These are phyloP conservation scores for Gossypioides kirkii DNA, from an alignment of 345 rosid species.

Conservation along the genomic window DNA sequence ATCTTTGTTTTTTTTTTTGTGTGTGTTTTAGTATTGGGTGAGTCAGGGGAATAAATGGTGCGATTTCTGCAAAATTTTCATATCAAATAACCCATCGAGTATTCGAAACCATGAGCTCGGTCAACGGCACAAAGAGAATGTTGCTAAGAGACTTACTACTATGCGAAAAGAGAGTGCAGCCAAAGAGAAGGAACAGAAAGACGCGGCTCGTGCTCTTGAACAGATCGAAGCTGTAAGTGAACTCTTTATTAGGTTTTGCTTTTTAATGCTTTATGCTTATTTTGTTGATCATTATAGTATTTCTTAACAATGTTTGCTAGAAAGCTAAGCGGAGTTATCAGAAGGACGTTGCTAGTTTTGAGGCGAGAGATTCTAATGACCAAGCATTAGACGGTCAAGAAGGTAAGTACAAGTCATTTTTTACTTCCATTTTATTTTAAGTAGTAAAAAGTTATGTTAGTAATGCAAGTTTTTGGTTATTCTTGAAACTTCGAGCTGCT, in stretches of 20 bases:
- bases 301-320: slow-evolving; percentile 32
- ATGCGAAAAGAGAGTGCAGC: slow-evolving; percentile 77
- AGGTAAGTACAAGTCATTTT: slow-evolving; percentile 35
- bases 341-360: slow-evolving; percentile 65
- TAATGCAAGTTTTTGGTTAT: neutral
- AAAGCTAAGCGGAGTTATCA: slow-evolving; percentile 95
- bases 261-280: neutral
- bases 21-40: slow-evolving; percentile 67
- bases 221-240: slow-evolving; percentile 87
- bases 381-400: slow-evolving; percentile 47
- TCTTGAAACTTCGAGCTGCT: neutral
- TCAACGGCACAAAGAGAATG: slow-evolving; percentile 69
- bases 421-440: neutral
- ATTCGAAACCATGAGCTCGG: slow-evolving; percentile 96
- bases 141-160: slow-evolving; percentile 57
- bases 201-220: slow-evolving; percentile 62
- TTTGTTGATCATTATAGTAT: slow-evolving; percentile 6
- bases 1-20: neutral
- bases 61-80: slow-evolving; percentile 83
- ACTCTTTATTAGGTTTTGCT: neutral
- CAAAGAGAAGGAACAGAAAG: slow-evolving; percentile 75
- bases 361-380: slow-evolving; percentile 48
- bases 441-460: neutral
- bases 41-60: slow-evolving; percentile 99
- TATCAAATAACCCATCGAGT: slow-evolving; percentile 74